Conservation (phyloP, 2,329 filamentous ascomycete species). For the Penicillium glabrum region DNA sequence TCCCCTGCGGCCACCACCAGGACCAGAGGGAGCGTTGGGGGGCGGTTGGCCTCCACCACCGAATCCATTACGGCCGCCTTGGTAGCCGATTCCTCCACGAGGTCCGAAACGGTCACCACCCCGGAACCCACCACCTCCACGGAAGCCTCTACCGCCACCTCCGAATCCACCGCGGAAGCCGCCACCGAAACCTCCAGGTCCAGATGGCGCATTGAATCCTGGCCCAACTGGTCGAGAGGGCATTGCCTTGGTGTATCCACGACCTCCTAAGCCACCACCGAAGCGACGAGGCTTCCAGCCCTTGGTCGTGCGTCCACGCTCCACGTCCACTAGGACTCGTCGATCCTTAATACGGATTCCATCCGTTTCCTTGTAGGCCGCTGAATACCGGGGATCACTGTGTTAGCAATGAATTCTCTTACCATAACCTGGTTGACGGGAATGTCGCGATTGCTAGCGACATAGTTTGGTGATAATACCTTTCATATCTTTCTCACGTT, state of each 20-base stretch:
- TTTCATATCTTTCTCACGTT: conserved; percentile 98
- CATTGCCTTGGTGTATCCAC: conserved; percentile 81
- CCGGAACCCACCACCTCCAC: conserved; percentile 31
- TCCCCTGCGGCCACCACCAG: conserved; percentile 55
- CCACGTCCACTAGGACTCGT: conserved; percentile 90
- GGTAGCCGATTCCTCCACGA: conserved; percentile 56
- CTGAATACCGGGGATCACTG: conserved; percentile 57
- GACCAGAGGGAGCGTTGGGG: conserved; percentile 53
- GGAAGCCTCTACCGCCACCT: conserved; percentile 35
- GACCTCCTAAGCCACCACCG: conserved; percentile 86
- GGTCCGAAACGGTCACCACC: conserved; percentile 37
- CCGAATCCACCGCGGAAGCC: conserved; percentile 55
- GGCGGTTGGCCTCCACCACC: conserved; percentile 50
- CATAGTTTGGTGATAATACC: conserved; percentile 57
- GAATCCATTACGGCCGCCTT: conserved; percentile 57
- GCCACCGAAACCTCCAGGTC: conserved; percentile 53
- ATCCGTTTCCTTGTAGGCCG: conserved; percentile 86
- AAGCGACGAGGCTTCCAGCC: conserved; percentile 91
- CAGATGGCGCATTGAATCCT: conserved; percentile 25
- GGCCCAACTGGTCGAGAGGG: conserved; percentile 58
- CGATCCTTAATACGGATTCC: conserved; percentile 90
- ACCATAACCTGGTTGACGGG: conserved; percentile 7
- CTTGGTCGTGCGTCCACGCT: conserved; percentile 89
- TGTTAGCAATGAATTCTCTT: conserved; percentile 36
- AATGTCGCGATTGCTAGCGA: conserved; percentile 5